Percentiles rank a stretch among this genome's conserved stretches.
These are phyloP conservation scores for Fusarium torreyae DNA, from an alignment of 2,329 filamentous ascomycete genomes.

Conservation along the genomic window DNA sequence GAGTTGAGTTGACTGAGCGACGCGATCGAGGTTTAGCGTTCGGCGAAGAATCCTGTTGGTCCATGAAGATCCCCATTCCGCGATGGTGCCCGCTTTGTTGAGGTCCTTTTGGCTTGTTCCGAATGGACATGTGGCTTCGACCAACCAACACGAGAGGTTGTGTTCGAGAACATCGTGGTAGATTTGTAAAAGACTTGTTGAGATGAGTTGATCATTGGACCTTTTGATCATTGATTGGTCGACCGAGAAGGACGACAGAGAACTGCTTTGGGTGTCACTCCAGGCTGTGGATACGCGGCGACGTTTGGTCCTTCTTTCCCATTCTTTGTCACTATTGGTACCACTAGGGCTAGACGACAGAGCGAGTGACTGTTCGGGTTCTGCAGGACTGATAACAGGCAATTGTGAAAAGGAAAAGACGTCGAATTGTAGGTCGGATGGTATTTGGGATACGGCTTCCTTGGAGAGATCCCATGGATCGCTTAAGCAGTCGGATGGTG, in stretches of 20 bases:
- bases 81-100: not conserved
- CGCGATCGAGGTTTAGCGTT: constrained; percentile 62
- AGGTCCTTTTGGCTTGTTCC: constrained; percentile 50
- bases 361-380: constrained; percentile 2
- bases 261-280: constrained; percentile 26
- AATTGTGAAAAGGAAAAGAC: not conserved
- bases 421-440: constrained; percentile 3
- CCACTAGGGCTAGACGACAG: not conserved
- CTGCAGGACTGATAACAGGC: not conserved
- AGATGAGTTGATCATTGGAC: constrained; percentile 57
- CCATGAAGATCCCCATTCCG: constrained; percentile 58
- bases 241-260: constrained; percentile 26
- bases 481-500: not conserved
- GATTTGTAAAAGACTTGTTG: constrained; percentile 61
- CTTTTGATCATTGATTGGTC: constrained; percentile 46
- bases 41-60: constrained; percentile 64
- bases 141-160: constrained; percentile 67
- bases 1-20: constrained; percentile 57
- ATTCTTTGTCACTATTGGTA: not conserved
- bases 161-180: constrained; percentile 69
- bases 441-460: not conserved
- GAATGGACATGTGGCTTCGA: constrained; percentile 65
- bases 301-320: constrained; percentile 12
- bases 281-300: constrained; percentile 1
- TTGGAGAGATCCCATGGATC: constrained; percentile 15